Evolutionary conservation across 331 rosid genomes (phyloP).

Genomic region (Rosa hybrid): DNA sequence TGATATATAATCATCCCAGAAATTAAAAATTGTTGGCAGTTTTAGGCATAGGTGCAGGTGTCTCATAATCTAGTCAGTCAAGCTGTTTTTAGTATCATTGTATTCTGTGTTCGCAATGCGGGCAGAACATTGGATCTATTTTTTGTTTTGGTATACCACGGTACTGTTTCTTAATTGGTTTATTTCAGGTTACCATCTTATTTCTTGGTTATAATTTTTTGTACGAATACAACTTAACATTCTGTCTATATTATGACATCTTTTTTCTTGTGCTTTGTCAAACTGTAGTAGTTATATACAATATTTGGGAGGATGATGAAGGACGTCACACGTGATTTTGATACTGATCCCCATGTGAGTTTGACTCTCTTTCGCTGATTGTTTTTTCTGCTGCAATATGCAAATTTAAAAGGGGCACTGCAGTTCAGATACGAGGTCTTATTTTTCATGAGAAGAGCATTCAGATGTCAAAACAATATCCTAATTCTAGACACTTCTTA

Average conservation of each 20-base stretch:
- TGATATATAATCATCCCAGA: background rate
- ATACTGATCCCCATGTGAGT: conserved; percentile 34
- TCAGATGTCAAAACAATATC: conserved; percentile 32
- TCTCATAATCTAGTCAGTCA: background rate
- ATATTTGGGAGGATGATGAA: conserved; percentile 46
- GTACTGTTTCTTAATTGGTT: background rate
- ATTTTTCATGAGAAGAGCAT: conserved; percentile 27
- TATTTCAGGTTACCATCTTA: background rate
- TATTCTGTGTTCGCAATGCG: background rate
- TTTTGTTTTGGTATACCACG: background rate
- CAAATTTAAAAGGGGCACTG: background rate
- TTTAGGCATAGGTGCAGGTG: background rate
- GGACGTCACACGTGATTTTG: conserved; percentile 43
- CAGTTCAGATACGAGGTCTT: background rate
- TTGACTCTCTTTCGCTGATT: background rate
- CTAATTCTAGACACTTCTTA: conserved; percentile 38
- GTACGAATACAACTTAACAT: background rate
- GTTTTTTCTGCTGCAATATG: background rate
- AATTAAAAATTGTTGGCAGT: background rate
- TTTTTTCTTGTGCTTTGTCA: background rate
- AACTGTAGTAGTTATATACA: conserved; percentile 38
- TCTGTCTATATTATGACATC: background rate
- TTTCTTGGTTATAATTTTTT: background rate
- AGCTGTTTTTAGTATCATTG: background rate
- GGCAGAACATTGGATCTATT: background rate